Evolutionary conservation across 2,329 filamentous ascomycete species (phyloP).

Genomic region (Fusarium pseudonygamai): DNA sequence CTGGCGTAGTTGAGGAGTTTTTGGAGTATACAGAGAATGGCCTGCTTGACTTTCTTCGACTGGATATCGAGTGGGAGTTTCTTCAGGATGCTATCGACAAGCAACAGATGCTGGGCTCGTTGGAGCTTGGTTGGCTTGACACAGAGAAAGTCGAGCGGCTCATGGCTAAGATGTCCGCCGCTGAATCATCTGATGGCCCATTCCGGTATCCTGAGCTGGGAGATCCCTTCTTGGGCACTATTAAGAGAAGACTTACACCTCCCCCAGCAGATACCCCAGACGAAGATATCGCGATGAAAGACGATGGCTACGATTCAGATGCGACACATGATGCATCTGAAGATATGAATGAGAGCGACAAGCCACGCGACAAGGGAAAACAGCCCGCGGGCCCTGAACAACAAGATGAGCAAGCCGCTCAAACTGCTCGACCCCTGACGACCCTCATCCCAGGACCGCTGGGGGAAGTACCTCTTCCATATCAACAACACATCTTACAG

Average conservation of each 20-base stretch:
- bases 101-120: conserved; percentile 10
- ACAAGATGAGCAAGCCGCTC: accelerated
- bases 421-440: neutral
- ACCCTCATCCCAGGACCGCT: conserved; percentile 1
- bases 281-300: neutral
- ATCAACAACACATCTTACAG: neutral
- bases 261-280: neutral
- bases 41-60: conserved; percentile 35
- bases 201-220: neutral
- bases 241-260: neutral
- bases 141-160: neutral
- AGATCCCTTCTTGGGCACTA: conserved; percentile 8
- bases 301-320: neutral
- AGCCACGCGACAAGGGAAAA: neutral
- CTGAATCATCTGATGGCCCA: neutral
- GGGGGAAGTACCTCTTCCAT: neutral
- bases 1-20: conserved; percentile 6
- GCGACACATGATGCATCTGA: neutral
- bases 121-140: conserved; percentile 25
- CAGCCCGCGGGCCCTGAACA: neutral
- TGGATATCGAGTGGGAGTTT: conserved; percentile 40
- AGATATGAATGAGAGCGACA: neutral
- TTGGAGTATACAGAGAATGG: conserved; percentile 17
- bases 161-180: neutral
- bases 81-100: conserved; percentile 35